These are phyloP conservation scores for Yamadazyma takamatsuzukensis DNA, from an alignment of 805 yeast species.

Conservation along the genomic window DNA sequence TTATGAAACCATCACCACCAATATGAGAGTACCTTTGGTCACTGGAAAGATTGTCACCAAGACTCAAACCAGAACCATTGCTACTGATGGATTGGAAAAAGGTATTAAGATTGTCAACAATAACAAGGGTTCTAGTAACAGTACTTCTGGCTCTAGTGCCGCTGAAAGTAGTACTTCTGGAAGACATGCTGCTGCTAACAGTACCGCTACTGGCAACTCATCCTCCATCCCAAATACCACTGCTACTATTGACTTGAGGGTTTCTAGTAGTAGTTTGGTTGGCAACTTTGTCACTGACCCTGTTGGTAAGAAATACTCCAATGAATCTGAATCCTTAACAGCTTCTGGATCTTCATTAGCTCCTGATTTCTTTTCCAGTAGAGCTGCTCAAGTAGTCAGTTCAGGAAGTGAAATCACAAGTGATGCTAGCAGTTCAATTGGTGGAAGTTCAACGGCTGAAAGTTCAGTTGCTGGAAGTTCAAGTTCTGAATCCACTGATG, in stretches of 20 bases:
- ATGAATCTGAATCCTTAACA: conserved; percentile 1
- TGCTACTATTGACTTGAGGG: conserved; percentile 15
- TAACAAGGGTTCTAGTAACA: neutral
- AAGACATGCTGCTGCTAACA: conserved; percentile 1
- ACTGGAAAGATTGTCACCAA: conserved; percentile 22
- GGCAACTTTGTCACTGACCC: conserved; percentile 1
- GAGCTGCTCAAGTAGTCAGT: conserved; percentile 4
- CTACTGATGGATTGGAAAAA: too few relatives aligned
- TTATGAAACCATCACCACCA: conserved; percentile 17
- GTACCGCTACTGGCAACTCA: too few relatives aligned
- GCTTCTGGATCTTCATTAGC: conserved; percentile 3
- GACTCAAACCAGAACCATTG: conserved; percentile 17
- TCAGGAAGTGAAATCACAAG: neutral
- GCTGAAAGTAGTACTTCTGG: conserved; percentile 1
- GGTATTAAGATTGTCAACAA: too few relatives aligned
- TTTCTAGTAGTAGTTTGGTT: conserved; percentile 5
- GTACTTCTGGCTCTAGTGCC: conserved; percentile 1
- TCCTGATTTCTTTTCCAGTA: conserved; percentile 2
- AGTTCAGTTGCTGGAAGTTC: conserved; percentile 3
- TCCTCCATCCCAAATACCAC: conserved; percentile 2
- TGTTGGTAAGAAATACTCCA: conserved; percentile 7
- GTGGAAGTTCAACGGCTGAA: neutral
- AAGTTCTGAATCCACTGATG: conserved; percentile 1
- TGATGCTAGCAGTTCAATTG: conserved; percentile 1
- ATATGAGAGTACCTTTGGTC: conserved; percentile 26